Conservation (phyloP, 1,284 basidiomycete genomes). For the Ganoderma sinense region DNA sequence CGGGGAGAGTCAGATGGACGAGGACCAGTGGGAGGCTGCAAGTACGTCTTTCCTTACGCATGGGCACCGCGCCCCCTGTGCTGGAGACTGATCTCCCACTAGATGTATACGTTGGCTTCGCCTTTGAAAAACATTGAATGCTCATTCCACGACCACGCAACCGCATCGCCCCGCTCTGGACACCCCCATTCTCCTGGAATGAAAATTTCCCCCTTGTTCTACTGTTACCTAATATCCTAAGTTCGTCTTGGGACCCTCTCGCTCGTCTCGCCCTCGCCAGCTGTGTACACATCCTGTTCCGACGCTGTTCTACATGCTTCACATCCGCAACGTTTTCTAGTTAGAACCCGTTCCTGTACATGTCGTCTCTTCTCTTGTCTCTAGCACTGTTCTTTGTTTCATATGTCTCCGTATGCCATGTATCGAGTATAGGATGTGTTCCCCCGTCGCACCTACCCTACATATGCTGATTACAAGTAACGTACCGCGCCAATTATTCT, state of each 20-base stretch:
- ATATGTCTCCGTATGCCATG: constrained; percentile 8
- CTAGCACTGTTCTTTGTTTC: not conserved
- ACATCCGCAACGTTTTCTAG: not conserved
- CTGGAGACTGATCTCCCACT: not conserved
- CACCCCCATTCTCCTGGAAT: not conserved
- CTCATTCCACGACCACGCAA: not conserved
- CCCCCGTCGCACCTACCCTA: not conserved
- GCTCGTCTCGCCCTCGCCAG: not conserved
- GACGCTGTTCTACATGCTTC: not conserved
- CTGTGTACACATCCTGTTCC: not conserved
- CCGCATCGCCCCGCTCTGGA: not conserved
- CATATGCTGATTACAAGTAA: constrained; percentile 3
- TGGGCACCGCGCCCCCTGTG: not conserved
- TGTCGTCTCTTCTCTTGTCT: not conserved
- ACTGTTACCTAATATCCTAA: constrained; percentile 5
- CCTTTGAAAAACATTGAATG: constrained; percentile 30
- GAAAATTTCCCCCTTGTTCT: not conserved
- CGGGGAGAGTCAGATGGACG: constrained; percentile 90
- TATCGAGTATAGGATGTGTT: constrained; percentile 11
- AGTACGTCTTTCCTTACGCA: constrained; percentile 65
- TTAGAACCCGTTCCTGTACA: not conserved
- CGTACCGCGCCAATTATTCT: not conserved
- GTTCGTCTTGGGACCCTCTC: not conserved
- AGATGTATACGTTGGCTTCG: constrained; percentile 71
- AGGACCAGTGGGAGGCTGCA: constrained; percentile 95